phyloP scores from a whole-genome alignment of 2,329 filamentous ascomycete genomes.

The Trichophyton mentagrophytes region DNA sequence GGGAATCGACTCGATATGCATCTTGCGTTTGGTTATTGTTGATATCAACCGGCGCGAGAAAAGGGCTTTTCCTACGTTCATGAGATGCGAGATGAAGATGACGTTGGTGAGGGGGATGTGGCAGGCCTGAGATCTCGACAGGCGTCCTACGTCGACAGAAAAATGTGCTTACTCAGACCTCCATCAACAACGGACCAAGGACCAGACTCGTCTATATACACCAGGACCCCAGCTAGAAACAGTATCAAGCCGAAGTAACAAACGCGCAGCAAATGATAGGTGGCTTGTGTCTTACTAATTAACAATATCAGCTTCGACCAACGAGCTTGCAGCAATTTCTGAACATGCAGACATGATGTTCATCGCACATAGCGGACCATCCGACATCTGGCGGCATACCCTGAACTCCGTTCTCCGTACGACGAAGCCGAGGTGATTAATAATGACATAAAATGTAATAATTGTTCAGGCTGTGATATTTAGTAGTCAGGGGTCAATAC shows the following conservation, averaged over 20 bases:
- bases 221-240: background rate
- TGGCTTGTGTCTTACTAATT: background rate
- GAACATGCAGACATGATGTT: background rate
- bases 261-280: background rate
- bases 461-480: background rate
- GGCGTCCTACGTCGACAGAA: too few species aligned
- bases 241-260: background rate
- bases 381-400: background rate
- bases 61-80: constrained; percentile 5
- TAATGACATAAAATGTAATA: background rate
- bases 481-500: background rate
- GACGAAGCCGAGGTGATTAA: background rate
- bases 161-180: background rate
- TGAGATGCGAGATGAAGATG: background rate
- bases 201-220: background rate
- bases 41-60: constrained; percentile 3
- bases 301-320: background rate
- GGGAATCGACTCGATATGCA: constrained; percentile 42
- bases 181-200: background rate
- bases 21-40: constrained; percentile 18
- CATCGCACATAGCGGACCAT: background rate
- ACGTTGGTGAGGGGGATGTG: background rate
- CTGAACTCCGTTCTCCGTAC: background rate
- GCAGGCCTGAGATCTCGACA: background rate
- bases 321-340: background rate